Conservation (phyloP, 257 asterid genomes). For the Datura wrightii region DNA sequence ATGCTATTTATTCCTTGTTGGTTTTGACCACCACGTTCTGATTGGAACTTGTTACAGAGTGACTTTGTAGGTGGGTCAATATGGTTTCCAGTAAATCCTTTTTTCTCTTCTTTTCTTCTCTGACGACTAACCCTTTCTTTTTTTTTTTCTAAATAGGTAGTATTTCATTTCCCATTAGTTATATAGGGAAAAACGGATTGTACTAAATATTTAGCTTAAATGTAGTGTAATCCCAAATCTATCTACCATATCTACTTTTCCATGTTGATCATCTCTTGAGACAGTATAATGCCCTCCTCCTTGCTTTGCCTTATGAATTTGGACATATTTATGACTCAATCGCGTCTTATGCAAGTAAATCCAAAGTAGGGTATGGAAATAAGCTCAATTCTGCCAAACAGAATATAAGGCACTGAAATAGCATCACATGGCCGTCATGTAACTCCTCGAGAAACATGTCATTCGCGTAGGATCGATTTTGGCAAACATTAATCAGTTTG, state of each 20-base stretch:
- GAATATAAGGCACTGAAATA: not conserved
- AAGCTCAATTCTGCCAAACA: not conserved
- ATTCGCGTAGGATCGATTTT: not conserved
- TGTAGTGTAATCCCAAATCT: not conserved
- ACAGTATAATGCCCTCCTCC: not conserved
- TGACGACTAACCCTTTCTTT: not conserved
- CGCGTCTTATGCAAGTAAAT: not conserved
- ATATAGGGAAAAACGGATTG: not conserved
- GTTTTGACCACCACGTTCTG: not conserved
- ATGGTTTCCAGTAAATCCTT: not conserved
- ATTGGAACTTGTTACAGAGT: not conserved
- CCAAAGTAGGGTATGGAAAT: not conserved
- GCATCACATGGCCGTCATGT: not conserved
- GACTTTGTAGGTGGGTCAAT: not conserved
- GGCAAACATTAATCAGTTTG: not conserved
- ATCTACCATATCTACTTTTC: not conserved
- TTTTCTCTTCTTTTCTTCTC: not conserved
- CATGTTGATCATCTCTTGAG: not conserved
- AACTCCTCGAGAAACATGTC: not conserved
- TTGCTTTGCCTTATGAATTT: not conserved
- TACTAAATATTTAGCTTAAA: not conserved
- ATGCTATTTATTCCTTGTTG: not conserved
- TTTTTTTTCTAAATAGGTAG: not conserved
- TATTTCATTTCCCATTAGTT: not conserved
- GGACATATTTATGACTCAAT: not conserved